Conservation (phyloP, 1,284 basidiomycete genomes). For the Somion occarium region DNA sequence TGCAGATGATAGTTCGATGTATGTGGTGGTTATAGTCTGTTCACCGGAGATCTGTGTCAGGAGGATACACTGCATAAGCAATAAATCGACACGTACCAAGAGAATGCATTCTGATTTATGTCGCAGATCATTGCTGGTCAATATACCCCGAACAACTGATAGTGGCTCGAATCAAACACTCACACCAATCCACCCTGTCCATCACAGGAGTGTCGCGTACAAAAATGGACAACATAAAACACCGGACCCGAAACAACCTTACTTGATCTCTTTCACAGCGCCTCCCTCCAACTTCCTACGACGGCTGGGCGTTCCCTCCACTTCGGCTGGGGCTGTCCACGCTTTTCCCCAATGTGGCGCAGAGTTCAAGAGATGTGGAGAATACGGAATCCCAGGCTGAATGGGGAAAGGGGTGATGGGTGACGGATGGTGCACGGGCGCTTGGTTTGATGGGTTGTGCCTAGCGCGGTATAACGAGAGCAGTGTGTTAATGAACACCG, state of each 20-base stretch:
- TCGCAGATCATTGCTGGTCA: too few relatives aligned
- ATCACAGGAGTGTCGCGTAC: too few relatives aligned
- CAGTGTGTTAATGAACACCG: conserved; percentile 79
- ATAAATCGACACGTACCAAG: too few relatives aligned
- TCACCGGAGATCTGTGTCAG: too few relatives aligned
- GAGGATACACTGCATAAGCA: too few relatives aligned
- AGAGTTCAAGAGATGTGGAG: conserved; percentile 31
- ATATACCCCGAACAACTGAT: too few relatives aligned
- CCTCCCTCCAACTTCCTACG: conserved; percentile 62
- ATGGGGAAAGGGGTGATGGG: conserved; percentile 36
- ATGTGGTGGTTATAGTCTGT: too few relatives aligned
- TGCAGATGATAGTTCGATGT: too few relatives aligned
- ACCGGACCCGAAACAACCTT: neutral
- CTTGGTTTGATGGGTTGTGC: conserved; percentile 27
- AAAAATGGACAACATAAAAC: too few relatives aligned
- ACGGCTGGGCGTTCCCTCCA: conserved; percentile 41
- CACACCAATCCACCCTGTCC: too few relatives aligned
- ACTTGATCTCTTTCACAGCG: conserved; percentile 46
- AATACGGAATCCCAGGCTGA: conserved; percentile 39
- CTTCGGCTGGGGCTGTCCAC: conserved; percentile 19
- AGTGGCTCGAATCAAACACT: too few relatives aligned
- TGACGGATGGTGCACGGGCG: conserved; percentile 12
- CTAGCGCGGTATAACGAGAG: conserved; percentile 71
- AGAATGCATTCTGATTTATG: too few relatives aligned
- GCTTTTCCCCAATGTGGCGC: conserved; percentile 40